Percentiles rank a stretch among this genome's conserved stretches.
Evolutionary conservation across 495 filamentous ascomycete genomes (phyloP).

Genomic region (Daldinia vernicosa): DNA sequence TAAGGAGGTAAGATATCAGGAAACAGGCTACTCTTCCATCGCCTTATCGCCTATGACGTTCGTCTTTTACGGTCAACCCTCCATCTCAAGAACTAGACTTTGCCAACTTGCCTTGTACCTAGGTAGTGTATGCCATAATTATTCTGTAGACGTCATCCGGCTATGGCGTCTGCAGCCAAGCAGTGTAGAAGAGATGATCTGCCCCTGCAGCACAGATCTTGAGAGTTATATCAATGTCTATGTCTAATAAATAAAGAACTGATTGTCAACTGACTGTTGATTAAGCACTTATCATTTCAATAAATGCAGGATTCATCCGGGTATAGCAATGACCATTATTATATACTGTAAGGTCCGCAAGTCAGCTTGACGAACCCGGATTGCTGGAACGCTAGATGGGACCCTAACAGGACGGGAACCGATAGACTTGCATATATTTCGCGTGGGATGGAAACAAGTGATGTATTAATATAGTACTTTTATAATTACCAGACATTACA

Average conservation of each 20-base stretch:
- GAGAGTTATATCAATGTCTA: not conserved
- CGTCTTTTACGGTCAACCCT: not conserved
- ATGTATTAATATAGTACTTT: too few relatives aligned
- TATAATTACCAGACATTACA: too few relatives aligned
- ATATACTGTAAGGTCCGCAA: not conserved
- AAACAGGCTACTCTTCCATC: not conserved
- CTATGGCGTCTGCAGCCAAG: not conserved
- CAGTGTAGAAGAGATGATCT: slow-evolving; percentile 2
- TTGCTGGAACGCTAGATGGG: not conserved
- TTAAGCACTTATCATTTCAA: too few relatives aligned
- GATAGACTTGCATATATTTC: not conserved
- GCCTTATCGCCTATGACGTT: slow-evolving; percentile 6
- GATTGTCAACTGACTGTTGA: too few relatives aligned
- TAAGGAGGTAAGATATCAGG: not conserved
- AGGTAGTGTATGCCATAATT: slow-evolving; percentile 16
- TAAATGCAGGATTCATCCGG: too few relatives aligned
- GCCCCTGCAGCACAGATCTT: not conserved
- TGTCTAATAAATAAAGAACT: too few relatives aligned
- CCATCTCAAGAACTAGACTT: too few relatives aligned
- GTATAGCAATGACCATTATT: too few relatives aligned
- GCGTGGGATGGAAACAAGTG: not conserved
- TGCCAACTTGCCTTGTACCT: not conserved
- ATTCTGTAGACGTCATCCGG: slow-evolving; percentile 25
- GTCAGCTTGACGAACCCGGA: not conserved
- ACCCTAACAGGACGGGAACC: not conserved